phyloP scores from a whole-genome alignment of 768 basidiomycete species.

The Termitomyces heimii region DNA sequence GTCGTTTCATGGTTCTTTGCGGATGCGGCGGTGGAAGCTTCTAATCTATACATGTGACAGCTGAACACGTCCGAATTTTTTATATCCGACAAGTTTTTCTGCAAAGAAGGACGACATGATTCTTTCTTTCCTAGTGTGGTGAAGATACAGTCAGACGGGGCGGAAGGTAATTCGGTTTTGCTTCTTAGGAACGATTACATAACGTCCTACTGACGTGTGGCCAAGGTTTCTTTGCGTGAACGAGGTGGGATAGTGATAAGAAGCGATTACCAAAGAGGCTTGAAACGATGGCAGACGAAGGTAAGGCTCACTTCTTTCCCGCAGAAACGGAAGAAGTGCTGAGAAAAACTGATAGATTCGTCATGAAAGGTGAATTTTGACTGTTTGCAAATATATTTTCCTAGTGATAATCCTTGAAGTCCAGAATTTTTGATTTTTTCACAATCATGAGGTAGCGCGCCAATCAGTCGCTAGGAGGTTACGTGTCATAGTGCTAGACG shows the following conservation, averaged over 20 bases:
- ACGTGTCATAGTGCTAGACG: too few species aligned
- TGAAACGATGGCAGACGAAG: neutral
- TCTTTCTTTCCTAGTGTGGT: neutral
- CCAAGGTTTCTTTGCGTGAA: neutral
- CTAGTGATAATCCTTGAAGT: too few species aligned
- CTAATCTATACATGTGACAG: neutral
- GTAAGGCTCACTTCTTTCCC: neutral
- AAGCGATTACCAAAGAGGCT: neutral
- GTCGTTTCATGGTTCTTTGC: neutral
- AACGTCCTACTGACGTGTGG: neutral
- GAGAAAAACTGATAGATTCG: neutral
- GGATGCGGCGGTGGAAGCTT: too few species aligned
- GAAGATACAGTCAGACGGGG: neutral
- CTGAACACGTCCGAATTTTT: neutral
- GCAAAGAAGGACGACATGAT: neutral
- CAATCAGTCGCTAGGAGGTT: neutral
- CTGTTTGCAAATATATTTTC: neutral
- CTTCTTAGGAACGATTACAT: neutral
- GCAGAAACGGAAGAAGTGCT: neutral
- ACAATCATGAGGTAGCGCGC: neutral
- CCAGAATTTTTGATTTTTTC: too few species aligned
- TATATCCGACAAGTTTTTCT: neutral
- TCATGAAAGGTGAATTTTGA: neutral
- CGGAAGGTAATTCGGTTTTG: neutral
- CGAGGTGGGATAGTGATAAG: neutral